Evolutionary conservation across 768 basidiomycete species (phyloP).

Genomic region (Boletellus ananiceps): DNA sequence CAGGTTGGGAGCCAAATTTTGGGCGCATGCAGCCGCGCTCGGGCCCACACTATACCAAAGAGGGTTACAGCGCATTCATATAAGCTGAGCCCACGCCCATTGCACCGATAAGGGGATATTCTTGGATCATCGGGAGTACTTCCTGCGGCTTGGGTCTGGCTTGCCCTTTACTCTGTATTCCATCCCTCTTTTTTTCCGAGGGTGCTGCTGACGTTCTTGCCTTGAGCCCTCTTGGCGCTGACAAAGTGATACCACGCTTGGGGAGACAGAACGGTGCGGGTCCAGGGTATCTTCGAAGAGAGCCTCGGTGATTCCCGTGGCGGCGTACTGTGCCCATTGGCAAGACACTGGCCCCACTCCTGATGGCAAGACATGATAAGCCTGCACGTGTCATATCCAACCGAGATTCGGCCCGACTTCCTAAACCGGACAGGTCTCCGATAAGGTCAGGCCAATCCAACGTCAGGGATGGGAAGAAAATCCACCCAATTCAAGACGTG

Average conservation of each 20-base stretch:
- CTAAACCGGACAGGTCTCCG: slow-evolving; percentile 1
- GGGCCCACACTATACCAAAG: slow-evolving; percentile 13
- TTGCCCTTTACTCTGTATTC: too few relatives aligned
- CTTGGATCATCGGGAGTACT: slow-evolving; percentile 5
- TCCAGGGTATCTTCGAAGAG: neutral
- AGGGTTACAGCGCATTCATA: too few relatives aligned
- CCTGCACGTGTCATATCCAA: neutral
- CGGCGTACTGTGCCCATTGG: too few relatives aligned
- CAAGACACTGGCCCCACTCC: too few relatives aligned
- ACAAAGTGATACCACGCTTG: neutral
- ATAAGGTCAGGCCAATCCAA: neutral
- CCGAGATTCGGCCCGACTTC: slow-evolving; percentile 2
- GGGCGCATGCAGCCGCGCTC: neutral
- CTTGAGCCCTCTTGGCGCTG: neutral
- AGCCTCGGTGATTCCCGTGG: neutral
- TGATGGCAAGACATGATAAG: neutral
- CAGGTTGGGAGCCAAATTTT: neutral
- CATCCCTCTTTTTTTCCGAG: neutral
- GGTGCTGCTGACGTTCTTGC: slow-evolving; percentile 5
- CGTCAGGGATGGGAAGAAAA: neutral
- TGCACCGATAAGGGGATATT: slow-evolving; percentile 21
- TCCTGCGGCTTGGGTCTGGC: neutral
- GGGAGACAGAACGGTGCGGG: neutral
- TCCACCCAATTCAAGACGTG: neutral
- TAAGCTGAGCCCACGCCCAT: slow-evolving; percentile 2